A percentile compares a stretch with the other conserved stretches of the same genome.
phyloP scores from a whole-genome alignment of 768 basidiomycete genomes.

The Kwoniella heveanensis region DNA sequence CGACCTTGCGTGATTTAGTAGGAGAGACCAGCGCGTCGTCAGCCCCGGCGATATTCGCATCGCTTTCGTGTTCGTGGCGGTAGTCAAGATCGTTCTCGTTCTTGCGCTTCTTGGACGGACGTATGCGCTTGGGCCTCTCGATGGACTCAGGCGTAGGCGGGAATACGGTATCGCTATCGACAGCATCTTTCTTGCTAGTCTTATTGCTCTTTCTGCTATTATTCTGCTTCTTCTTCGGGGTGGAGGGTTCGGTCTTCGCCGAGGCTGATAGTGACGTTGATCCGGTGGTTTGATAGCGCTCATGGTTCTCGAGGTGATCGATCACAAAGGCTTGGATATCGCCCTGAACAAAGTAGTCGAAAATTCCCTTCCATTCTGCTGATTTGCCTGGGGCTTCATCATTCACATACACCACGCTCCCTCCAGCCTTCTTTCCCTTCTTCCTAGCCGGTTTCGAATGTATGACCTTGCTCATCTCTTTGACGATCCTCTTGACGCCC shows the following conservation, averaged over 20 bases:
- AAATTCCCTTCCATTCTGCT: conserved; percentile 84
- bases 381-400: conserved; percentile 69
- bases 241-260: not conserved
- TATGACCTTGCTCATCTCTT: conserved; percentile 75
- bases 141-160: conserved; percentile 23
- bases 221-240: conserved; percentile 8
- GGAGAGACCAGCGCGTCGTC: not conserved
- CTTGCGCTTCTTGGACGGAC: not conserved
- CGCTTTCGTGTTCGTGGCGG: too few species aligned
- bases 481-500: conserved; percentile 86
- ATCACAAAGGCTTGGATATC: conserved; percentile 79
- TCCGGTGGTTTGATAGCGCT: not conserved
- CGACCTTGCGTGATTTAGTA: not conserved
- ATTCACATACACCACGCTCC: conserved; percentile 79
- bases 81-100: not conserved
- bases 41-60: not conserved
- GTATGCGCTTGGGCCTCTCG: not conserved
- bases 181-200: not conserved
- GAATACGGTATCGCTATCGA: conserved; percentile 1
- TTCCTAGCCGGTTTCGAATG: conserved; percentile 34
- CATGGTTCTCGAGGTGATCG: conserved; percentile 45
- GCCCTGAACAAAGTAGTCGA: conserved; percentile 86
- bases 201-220: not conserved
- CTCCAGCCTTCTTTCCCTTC: conserved; percentile 42
- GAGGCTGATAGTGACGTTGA: not conserved